These are phyloP conservation scores for Phytopythium cucurbitacearum DNA, from an alignment of 352 stramenopile genomes.

Conservation along the genomic window DNA sequence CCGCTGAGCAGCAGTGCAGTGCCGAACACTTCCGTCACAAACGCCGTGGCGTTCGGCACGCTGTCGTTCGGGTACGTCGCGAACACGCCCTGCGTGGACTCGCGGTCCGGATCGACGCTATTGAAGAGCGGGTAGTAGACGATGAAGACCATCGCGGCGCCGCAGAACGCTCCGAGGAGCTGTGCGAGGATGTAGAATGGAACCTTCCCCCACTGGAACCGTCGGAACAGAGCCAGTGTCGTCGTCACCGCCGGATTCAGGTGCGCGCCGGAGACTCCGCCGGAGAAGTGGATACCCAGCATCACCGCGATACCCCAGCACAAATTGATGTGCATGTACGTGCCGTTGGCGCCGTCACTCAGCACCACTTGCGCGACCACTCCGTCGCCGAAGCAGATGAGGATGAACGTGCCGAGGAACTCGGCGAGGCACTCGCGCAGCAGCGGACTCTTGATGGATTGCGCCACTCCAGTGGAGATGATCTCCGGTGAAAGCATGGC, in stretches of 20 bases:
- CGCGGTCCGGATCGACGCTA: slow-evolving; percentile 36
- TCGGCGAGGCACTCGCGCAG: slow-evolving; percentile 51
- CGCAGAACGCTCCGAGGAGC: slow-evolving; percentile 40
- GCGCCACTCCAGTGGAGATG: no score
- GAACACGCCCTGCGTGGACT: slow-evolving; percentile 40
- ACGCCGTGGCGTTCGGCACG: slow-evolving; percentile 37
- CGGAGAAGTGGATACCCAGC: slow-evolving; percentile 48
- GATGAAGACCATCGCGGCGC: slow-evolving; percentile 34
- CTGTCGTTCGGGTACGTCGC: slow-evolving; percentile 41
- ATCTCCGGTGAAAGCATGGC: background rate
- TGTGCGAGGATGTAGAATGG: slow-evolving; percentile 32
- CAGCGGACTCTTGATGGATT: slow-evolving; percentile 7
- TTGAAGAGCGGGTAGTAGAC: slow-evolving; percentile 52
- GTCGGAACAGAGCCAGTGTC: slow-evolving; percentile 41
- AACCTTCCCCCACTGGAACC: slow-evolving; percentile 42
- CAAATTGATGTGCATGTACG: slow-evolving; percentile 54
- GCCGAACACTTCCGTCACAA: slow-evolving; percentile 57
- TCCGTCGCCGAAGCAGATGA: slow-evolving; percentile 52
- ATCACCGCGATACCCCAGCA: slow-evolving; percentile 59
- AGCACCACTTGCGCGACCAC: slow-evolving; percentile 49
- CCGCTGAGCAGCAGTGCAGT: slow-evolving; percentile 47
- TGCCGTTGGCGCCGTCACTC: slow-evolving; percentile 30
- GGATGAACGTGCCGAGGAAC: slow-evolving; percentile 56
- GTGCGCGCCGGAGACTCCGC: slow-evolving; percentile 48
- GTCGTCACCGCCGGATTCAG: slow-evolving; percentile 56